Evolutionary conservation across 169 alveolate genomes (phyloP), one percentile per base, ranked within the genome.

Genomic region (Plasmodium coatneyi): DNA sequence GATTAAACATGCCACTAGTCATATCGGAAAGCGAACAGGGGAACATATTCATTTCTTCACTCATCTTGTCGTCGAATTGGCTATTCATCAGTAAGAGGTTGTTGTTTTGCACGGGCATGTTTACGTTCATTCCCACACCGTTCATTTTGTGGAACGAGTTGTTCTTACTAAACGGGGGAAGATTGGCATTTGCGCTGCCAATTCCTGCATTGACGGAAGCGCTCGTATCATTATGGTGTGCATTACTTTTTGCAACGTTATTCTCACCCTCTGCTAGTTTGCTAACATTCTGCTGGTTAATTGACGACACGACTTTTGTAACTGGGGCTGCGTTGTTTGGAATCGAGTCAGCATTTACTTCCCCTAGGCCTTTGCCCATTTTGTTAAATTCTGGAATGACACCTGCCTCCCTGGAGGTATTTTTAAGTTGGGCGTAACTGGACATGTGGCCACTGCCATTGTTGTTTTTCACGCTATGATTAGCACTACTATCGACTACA

Each of bases 41-140:
- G n/a, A 66, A 66, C 76, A 66, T 66, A 9, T 66, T 66, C 76
- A 66, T 66, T 66, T 66, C 76, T 66, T 66, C 76, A 66, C 39
- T 66, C 76, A 66, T 66, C n/a, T 66, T 66, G 36, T 28, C 22
- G 6, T 66, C 76, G 76, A 66, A 66, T 9, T 66, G 36, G n/a
- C 76, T 66, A 12, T 66, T 66, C 76, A 66, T 25, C 5, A 66
- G 36, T 9, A 66, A 12, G 2, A 19, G 19, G 36, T 66, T 25
- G 32, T 60, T 60, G 9, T 60, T 60, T 6, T 60, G 25, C 32
- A 60, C n/a, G 32, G 12, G 74, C 74, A 19, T 60, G 3, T 60
- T n/a, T 5, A 60, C 32, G 5, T 0, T 60, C 74, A 60, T 60
- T 6, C 28, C 46, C 46, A 39, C 32, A 60, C 3, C 14, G 32